Conservation (phyloP, 1,139 yeast genomes). For the Yamadazyma sp. region DNA sequence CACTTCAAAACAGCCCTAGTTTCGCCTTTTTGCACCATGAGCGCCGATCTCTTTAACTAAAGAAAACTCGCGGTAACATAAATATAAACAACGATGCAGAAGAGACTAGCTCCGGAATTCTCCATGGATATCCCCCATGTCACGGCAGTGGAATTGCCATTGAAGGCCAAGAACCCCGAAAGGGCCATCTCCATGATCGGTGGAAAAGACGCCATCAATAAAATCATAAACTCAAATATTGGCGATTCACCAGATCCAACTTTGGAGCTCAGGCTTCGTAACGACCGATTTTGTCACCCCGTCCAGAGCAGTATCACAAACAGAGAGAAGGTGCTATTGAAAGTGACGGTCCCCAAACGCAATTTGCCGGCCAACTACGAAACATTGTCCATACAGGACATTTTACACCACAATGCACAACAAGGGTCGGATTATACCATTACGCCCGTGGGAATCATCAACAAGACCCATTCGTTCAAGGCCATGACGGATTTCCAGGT, state of each 20-base stretch:
- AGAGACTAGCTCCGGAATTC: slow-evolving; percentile 43
- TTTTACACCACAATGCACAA: slow-evolving; percentile 34
- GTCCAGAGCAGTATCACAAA: slow-evolving; percentile 52
- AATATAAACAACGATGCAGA: slow-evolving; percentile 1
- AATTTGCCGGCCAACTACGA: slow-evolving; percentile 44
- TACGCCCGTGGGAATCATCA: slow-evolving; percentile 67
- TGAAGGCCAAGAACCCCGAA: slow-evolving; percentile 60
- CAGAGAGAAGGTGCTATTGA: slow-evolving; percentile 66
- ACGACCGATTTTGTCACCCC: slow-evolving; percentile 83
- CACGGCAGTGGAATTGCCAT: slow-evolving; percentile 77
- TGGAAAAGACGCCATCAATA: slow-evolving; percentile 52
- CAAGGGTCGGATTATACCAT: slow-evolving; percentile 34
- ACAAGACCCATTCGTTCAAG: slow-evolving; percentile 74
- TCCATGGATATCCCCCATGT: slow-evolving; percentile 76
- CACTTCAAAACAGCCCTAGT: no score
- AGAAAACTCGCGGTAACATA: neutral
- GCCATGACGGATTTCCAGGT: slow-evolving; percentile 89
- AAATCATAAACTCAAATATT: slow-evolving; percentile 29
- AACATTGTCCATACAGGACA: slow-evolving; percentile 50
- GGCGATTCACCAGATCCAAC: slow-evolving; percentile 12
- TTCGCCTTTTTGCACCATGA: no score
- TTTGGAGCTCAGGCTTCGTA: slow-evolving; percentile 64
- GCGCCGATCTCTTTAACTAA: no score
- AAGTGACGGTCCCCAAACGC: slow-evolving; percentile 66
- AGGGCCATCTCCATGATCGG: slow-evolving; percentile 78